Conservation (phyloP, 768 basidiomycete genomes). For the Suillus variegatus region DNA sequence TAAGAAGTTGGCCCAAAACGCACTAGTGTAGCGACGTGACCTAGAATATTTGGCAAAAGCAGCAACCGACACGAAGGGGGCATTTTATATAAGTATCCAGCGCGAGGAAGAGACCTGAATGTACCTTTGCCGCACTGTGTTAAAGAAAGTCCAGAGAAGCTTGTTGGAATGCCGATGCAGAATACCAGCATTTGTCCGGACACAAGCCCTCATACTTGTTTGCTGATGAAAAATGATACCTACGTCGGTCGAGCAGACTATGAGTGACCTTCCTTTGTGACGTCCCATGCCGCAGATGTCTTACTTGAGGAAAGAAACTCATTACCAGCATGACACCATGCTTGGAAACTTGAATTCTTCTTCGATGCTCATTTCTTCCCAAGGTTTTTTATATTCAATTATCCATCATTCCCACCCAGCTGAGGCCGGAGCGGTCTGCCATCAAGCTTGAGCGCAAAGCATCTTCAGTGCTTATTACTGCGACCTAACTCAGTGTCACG, state of each 20-base stretch:
- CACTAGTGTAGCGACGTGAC: constrained; percentile 63
- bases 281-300: not conserved
- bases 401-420: not conserved
- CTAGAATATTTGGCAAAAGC: constrained; percentile 52
- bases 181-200: constrained; percentile 40
- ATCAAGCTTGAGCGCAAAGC: not conserved
- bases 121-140: constrained; percentile 57
- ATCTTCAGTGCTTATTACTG: too few relatives aligned
- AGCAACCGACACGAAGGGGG: constrained; percentile 58
- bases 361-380: not conserved
- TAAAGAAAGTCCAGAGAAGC: constrained; percentile 59
- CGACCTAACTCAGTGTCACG: too few relatives aligned
- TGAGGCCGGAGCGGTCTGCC: not conserved
- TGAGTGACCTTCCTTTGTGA: not conserved
- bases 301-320: constrained; percentile 49
- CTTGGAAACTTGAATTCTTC: constrained; percentile 52
- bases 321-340: constrained; percentile 41
- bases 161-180: constrained; percentile 66
- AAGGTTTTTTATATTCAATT: too few relatives aligned
- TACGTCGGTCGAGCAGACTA: constrained; percentile 22
- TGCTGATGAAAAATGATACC: constrained; percentile 70
- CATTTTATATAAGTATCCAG: constrained; percentile 43
- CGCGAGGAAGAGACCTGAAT: constrained; percentile 2
- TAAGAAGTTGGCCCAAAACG: constrained; percentile 58
- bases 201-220: constrained; percentile 54